Base-by-base conservation (phyloP, 139 green algal species). In the Chlamydomonas asymmetrica region DNA sequence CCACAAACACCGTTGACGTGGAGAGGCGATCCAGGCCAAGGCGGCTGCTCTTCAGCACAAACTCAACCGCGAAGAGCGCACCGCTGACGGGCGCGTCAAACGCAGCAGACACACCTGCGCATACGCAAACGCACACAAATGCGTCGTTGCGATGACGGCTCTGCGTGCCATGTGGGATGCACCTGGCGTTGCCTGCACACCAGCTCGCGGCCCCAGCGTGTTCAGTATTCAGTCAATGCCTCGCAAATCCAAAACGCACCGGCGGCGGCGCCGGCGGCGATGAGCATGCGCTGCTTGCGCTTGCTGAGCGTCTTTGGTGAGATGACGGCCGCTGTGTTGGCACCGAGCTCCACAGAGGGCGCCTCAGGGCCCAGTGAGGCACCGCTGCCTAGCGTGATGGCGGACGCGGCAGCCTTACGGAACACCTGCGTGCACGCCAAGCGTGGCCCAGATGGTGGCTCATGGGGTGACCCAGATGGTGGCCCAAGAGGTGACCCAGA, bases 31-130 rank as follows among this genome's bases (percentile, higher is more conserved):
- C 84, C 40, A 89, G 72, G 13, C 84, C 84, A 49, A 89, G 71
- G 18, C 84, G 71, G 59, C 62, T 81, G 66, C 41, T 74, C 49
- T 87, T 90, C 35, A 97, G 81, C 45, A 97, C 91, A 49, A 90
- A 96, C 84, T 97, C 93, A 5, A 98, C 85, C 10, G 94, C 95
- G 75, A 98, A 99, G 68, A 99, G 95, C 1, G 96, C 91, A 6
- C 94, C 95, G 4, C 91, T 81, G 9, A 98, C 93, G 0, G 95
- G 93, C 0, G 95, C 95, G 76, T 97, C 97, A 85, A 99, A 99
- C 10, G 94, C 95, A 0, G 95, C 93, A 13, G 93, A 92, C 16
- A 97, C 88, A 66, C 93, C 93, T 80, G 86, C 41, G 41, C 13
- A 9, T 25, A 10, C 23, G 32, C 25, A 2, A 40, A 25, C 34